Conservation (phyloP, 192 early-diverging fungal species). For the Backusella tarrabulga region DNA sequence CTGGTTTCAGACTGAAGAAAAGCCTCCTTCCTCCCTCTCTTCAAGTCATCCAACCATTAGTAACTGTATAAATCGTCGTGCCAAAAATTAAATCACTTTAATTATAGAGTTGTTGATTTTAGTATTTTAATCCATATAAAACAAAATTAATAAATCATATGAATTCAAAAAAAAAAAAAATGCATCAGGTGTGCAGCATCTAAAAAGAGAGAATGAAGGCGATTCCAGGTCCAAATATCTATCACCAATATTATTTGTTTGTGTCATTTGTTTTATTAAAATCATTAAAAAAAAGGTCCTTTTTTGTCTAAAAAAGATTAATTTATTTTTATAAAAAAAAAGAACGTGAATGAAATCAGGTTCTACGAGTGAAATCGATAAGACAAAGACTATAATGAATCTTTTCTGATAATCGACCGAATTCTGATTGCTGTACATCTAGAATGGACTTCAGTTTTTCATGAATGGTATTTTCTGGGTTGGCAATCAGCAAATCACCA, state of each 20-base stretch:
- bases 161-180: background rate
- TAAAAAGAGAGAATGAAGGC: background rate
- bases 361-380: constrained; percentile 42
- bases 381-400: constrained; percentile 44
- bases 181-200: background rate
- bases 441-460: constrained; percentile 42
- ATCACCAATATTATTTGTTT: background rate
- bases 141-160: background rate
- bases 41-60: constrained; percentile 9
- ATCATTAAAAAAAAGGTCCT: background rate
- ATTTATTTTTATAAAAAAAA: background rate
- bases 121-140: background rate
- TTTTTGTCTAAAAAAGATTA: constrained; percentile 1
- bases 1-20: background rate
- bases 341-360: constrained; percentile 11
- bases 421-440: constrained; percentile 26
- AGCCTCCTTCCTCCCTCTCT: background rate
- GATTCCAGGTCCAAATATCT: background rate
- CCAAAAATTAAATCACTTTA: background rate
- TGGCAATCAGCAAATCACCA: constrained; percentile 70
- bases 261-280: background rate
- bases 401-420: constrained; percentile 34
- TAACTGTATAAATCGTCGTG: background rate
- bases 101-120: background rate
- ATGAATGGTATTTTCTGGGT: constrained; percentile 43